Conservation (phyloP, 2,329 filamentous ascomycete species). For the Apiospora rasikravindrae region DNA sequence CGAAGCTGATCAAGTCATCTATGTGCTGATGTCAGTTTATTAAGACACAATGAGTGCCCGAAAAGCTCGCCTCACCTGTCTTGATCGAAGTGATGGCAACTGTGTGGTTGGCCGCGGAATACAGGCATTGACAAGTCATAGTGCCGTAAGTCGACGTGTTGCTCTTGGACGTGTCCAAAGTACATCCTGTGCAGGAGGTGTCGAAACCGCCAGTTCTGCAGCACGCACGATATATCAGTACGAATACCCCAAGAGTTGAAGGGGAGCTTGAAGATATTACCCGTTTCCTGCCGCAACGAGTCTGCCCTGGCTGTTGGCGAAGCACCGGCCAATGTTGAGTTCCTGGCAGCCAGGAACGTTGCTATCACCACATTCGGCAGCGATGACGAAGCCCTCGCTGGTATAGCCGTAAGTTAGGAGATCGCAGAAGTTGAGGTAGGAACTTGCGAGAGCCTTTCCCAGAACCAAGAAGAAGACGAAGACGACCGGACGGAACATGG, state of each 20-base stretch:
- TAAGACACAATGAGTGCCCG: background rate
- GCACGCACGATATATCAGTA: background rate
- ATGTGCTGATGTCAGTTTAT: background rate
- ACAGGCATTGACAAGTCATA: slow-evolving; percentile 19
- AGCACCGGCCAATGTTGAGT: slow-evolving; percentile 23
- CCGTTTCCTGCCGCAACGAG: slow-evolving; percentile 16
- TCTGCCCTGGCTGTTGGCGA: slow-evolving; percentile 21
- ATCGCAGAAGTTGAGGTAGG: slow-evolving; percentile 11
- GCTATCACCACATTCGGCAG: slow-evolving; percentile 19
- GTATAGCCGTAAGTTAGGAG: background rate
- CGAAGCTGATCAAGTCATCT: slow-evolving; percentile 19
- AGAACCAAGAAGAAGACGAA: background rate
- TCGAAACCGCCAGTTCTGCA: slow-evolving; percentile 22
- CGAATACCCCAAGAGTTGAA: too few species aligned
- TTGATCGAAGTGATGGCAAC: slow-evolving; percentile 18
- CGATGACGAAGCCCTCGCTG: slow-evolving; percentile 5
- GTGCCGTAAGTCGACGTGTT: slow-evolving; percentile 21
- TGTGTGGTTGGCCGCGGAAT: slow-evolving; percentile 12
- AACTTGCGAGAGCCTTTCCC: background rate
- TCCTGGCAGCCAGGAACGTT: slow-evolving; percentile 14
- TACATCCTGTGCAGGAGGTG: slow-evolving; percentile 20
- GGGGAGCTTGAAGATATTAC: background rate
- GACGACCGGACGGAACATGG: background rate
- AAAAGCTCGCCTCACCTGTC: slow-evolving; percentile 12
- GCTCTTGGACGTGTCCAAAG: slow-evolving; percentile 19